Evolutionary conservation across 1,139 yeast genomes (phyloP), one percentile per base, ranked within the genome.

Genomic region (Yamadazyma spencermartinsiae): DNA sequence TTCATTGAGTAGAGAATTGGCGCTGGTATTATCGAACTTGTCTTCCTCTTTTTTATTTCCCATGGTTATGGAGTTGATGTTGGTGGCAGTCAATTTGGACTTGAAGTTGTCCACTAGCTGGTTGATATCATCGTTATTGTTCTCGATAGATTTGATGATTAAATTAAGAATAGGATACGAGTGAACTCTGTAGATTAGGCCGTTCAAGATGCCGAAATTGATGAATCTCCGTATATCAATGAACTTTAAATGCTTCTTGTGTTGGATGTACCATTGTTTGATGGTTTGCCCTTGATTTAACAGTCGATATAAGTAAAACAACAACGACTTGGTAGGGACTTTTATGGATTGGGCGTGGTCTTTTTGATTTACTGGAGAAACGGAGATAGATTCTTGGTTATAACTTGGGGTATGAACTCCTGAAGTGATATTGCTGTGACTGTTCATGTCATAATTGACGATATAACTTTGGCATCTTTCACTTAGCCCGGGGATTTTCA

Each of bases 391-490:
- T 4, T 33, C 40, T 14, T 25, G 29, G 10, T 12, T 26, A 24
- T 8, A 24, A 8, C 19, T 10, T 13, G 19, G 23, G 9, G 23
- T 20, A 20, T 20, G 23, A 10, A 20, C 23, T 7, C 10, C 10
- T 7, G 23, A 20, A 7, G 23, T 20, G 10, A 20, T 7, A 10
- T 20, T 20, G 10, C 23, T 20, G 10, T 20, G 23, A 20, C 23
- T 21, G n/a, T 26, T 30, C 37, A 40, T 43, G 11, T 52, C 56
- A 32, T 45, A 48, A 20, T 70, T 59, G 3, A 79, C 68, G 2
- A 89, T 89, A 55, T 88, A 90, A 1, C 83, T 79, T 55, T 87
- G 96, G 55, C 97, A 90, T 48, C 88, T 94, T 19, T 77, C 75
- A n/a, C 90, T 86, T 75, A 89, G 72, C 1, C 74, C 72, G 5